Conservation (phyloP, 129 eudicot species). For the Apium graveolens region DNA sequence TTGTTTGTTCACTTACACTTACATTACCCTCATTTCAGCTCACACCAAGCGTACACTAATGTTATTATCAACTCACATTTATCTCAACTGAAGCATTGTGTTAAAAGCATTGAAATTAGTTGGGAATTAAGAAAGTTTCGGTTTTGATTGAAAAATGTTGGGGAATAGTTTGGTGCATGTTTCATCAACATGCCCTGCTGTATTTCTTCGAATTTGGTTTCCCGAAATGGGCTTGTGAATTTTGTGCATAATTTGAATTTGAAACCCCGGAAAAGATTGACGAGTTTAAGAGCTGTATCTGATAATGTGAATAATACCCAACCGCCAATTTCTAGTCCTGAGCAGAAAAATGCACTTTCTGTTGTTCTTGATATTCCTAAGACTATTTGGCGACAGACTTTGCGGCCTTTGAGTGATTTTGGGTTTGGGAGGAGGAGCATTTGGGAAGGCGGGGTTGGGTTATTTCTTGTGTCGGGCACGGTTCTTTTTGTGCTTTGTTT, state of each 20-base stretch:
- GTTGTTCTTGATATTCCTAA: constrained; percentile 47
- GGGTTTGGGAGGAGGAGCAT: constrained; percentile 88
- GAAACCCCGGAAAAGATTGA: constrained; percentile 25
- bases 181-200: constrained; percentile 33
- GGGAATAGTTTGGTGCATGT: constrained; percentile 30
- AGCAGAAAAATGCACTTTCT: constrained; percentile 39
- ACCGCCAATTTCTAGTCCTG: constrained; percentile 33
- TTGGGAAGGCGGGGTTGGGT: constrained; percentile 98
- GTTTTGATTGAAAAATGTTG: constrained; percentile 31
- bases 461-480: constrained; percentile 69
- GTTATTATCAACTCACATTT: background rate
- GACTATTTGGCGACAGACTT: constrained; percentile 59
- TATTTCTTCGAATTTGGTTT: constrained; percentile 29
- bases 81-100: background rate
- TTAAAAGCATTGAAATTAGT: background rate
- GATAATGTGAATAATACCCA: constrained; percentile 35
- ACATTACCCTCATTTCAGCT: background rate
- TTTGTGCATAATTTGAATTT: constrained; percentile 35
- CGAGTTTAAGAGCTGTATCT: constrained; percentile 34
- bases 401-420: constrained; percentile 73
- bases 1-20: background rate
- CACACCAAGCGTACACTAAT: background rate
- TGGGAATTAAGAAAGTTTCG: background rate
- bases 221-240: constrained; percentile 18
- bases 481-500: constrained; percentile 62